Evolutionary conservation across 2,329 filamentous ascomycete genomes (phyloP).

Genomic region (Didymella exigua): DNA sequence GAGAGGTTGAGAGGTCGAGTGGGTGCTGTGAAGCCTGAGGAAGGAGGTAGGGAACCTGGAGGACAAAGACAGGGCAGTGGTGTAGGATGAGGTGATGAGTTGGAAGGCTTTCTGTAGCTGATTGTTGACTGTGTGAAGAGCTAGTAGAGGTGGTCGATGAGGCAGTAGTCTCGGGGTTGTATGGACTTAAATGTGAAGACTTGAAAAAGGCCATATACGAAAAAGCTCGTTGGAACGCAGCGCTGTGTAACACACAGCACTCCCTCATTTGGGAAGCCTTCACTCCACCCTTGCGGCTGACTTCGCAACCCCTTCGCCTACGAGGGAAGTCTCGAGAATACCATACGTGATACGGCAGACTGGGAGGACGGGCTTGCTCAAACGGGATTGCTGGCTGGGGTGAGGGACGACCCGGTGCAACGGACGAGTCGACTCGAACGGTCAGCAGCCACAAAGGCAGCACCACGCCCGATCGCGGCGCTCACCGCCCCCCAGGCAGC

Average conservation of each 20-base stretch:
- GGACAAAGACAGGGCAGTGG: background rate
- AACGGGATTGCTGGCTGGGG: conserved; percentile 3
- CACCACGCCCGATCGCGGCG: conserved; percentile 2
- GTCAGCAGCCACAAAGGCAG: conserved; percentile 9
- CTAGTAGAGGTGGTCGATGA: background rate
- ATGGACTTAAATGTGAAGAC: conserved; percentile 8
- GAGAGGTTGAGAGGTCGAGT: background rate
- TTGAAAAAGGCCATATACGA: background rate
- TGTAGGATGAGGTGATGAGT: background rate
- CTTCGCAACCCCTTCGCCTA: conserved; percentile 16
- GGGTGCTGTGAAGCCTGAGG: background rate
- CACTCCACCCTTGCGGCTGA: conserved; percentile 15
- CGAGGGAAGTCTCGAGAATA: conserved; percentile 1
- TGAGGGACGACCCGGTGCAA: conserved; percentile 9
- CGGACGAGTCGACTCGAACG: conserved; percentile 5
- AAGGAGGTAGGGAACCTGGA: background rate
- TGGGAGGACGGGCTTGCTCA: conserved; percentile 11
- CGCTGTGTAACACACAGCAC: conserved; percentile 11
- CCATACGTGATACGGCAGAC: conserved; percentile 1
- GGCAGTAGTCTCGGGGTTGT: background rate
- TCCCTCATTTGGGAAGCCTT: background rate
- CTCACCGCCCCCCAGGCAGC: conserved; percentile 9
- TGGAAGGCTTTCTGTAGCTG: background rate
- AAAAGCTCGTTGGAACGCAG: conserved; percentile 16
- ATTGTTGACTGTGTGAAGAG: background rate